A percentile compares a stretch with the other conserved stretches of the same genome.
Conservation (phyloP, 73 alveolate genomes). For the Paramecium biaurelia region DNA sequence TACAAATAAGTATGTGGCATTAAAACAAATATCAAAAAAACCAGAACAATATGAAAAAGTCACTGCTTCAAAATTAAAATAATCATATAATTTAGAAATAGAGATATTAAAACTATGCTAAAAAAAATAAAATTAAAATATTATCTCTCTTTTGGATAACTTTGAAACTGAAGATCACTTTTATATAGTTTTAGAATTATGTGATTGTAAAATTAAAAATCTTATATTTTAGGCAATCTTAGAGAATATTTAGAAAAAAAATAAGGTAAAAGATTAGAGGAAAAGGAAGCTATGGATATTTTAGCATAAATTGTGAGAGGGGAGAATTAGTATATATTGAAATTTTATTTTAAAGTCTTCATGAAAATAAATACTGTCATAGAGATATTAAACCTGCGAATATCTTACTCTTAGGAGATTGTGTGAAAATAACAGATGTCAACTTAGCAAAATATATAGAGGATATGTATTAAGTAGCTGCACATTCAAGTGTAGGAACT, state of each 20-base stretch:
- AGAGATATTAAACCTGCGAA: background rate
- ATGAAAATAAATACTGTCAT: background rate
- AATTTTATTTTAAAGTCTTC: background rate
- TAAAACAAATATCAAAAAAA: background rate
- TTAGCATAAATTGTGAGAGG: background rate
- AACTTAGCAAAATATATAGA: background rate
- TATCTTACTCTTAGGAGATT: background rate
- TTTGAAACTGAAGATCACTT: background rate
- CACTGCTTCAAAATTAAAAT: background rate
- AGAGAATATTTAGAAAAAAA: background rate
- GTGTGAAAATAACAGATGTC: background rate
- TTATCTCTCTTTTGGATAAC: background rate
- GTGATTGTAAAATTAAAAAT: background rate
- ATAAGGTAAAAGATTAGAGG: background rate
- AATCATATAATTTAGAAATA: background rate
- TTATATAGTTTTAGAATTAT: background rate
- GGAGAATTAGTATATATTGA: background rate
- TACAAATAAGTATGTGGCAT: background rate
- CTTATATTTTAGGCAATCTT: background rate
- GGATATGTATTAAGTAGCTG: background rate
- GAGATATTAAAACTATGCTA: background rate
- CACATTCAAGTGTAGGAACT: constrained; percentile 45
- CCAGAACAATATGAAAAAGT: background rate
- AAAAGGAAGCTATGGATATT: background rate
- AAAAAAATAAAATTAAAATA: background rate